A percentile compares a stretch with the other conserved stretches of the same genome.
Evolutionary conservation across 2,329 filamentous ascomycete genomes (phyloP).

Genomic region (Calonectria fujianensis): DNA sequence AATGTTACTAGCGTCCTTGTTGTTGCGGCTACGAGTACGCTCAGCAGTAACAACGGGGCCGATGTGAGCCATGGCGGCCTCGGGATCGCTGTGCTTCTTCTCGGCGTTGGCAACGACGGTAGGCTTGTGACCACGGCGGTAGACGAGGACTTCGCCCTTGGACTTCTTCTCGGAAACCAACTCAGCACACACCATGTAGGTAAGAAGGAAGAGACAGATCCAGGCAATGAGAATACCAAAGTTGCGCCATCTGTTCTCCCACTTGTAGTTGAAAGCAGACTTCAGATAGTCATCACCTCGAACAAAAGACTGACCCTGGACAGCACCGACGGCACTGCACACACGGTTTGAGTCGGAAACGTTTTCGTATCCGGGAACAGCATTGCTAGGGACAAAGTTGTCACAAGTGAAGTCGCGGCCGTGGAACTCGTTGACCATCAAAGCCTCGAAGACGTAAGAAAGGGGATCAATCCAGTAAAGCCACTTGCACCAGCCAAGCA

Average conservation of each 20-base stretch:
- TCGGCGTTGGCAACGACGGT: slow-evolving; percentile 74
- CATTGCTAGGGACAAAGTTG: slow-evolving; percentile 64
- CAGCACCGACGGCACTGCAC: slow-evolving; percentile 69
- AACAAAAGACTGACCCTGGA: slow-evolving; percentile 65
- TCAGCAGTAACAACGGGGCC: slow-evolving; percentile 69
- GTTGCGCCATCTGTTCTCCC: slow-evolving; percentile 80
- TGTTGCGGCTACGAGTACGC: slow-evolving; percentile 58
- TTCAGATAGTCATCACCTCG: slow-evolving; percentile 68
- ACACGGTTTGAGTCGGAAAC: slow-evolving; percentile 57
- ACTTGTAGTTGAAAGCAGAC: slow-evolving; percentile 70
- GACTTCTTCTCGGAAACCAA: slow-evolving; percentile 80
- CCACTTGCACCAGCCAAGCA: slow-evolving; percentile 89
- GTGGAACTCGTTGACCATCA: slow-evolving; percentile 90
- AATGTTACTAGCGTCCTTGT: slow-evolving; percentile 65
- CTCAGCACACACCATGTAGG: slow-evolving; percentile 80
- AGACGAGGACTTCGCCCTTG: slow-evolving; percentile 85
- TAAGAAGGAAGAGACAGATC: slow-evolving; percentile 75
- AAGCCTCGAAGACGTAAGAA: slow-evolving; percentile 85
- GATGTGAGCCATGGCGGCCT: slow-evolving; percentile 70
- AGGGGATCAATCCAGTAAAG: slow-evolving; percentile 88
- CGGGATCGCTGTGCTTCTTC: slow-evolving; percentile 78
- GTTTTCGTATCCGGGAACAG: slow-evolving; percentile 55
- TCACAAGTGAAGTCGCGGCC: slow-evolving; percentile 75
- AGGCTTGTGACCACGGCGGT: slow-evolving; percentile 80
- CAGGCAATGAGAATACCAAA: slow-evolving; percentile 81